Evolutionary conservation across 202 grass and related monocot genomes (phyloP).

Genomic region (Bolboschoenoplectus hybrid): DNA sequence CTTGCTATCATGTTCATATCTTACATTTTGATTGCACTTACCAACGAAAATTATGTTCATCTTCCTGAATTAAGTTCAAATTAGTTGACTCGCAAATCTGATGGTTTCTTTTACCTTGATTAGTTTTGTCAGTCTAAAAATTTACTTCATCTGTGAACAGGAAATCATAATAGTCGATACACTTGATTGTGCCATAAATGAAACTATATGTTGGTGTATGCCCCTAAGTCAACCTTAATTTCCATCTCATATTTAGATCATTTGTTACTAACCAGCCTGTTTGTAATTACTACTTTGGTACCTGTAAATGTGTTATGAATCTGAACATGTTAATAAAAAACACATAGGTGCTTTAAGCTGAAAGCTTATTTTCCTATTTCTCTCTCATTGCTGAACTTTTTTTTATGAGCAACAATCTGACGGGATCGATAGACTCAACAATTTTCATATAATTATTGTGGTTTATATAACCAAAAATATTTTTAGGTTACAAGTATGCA

Average conservation of each 20-base stretch:
- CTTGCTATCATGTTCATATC: neutral
- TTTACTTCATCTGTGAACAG: neutral
- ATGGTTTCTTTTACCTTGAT: constrained; percentile 3
- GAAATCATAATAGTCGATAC: neutral
- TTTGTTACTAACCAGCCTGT: neutral
- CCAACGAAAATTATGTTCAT: neutral
- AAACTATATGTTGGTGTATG: neutral
- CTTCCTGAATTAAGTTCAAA: neutral
- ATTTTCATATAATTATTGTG: neutral
- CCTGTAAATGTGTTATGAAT: neutral
- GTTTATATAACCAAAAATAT: neutral
- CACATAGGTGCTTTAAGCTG: constrained; percentile 5
- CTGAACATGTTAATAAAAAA: constrained; percentile 1
- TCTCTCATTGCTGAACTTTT: neutral
- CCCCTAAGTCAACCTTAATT: neutral
- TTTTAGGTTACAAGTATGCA: neutral
- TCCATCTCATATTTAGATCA: constrained; percentile 13
- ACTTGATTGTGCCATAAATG: constrained; percentile 6
- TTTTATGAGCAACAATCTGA: neutral
- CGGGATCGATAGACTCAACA: neutral
- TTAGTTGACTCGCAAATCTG: constrained; percentile 26
- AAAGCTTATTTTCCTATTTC: constrained; percentile 7
- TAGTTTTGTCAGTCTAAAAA: neutral
- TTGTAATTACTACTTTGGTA: constrained; percentile 11
- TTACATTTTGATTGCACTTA: neutral